Percentiles rank a stretch among this genome's conserved stretches.
Evolutionary conservation across 23 red algal genomes (phyloP).

Genomic region (Gracilaria caudata): DNA sequence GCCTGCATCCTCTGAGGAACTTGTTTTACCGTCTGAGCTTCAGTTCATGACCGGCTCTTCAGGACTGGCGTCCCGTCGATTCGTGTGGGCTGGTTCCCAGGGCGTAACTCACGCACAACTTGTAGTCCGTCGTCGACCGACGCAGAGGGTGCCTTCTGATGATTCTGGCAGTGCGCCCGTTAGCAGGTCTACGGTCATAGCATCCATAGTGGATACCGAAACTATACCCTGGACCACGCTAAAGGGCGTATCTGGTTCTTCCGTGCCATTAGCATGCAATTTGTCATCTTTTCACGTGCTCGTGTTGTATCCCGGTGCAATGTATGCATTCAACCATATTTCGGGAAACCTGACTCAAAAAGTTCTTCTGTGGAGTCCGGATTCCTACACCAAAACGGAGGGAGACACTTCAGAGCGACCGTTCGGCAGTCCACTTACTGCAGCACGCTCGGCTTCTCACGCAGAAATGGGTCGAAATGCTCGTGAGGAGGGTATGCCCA

Average conservation of each 20-base stretch:
- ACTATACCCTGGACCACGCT: conserved; percentile 44
- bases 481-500: not conserved
- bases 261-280: conserved; percentile 61
- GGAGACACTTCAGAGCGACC: not conserved
- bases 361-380: conserved; percentile 48
- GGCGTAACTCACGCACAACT: conserved; percentile 64
- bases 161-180: not conserved
- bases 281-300: conserved; percentile 61
- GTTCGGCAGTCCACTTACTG: not conserved
- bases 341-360: conserved; percentile 57
- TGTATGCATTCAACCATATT: conserved; percentile 79
- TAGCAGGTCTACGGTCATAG: conserved; percentile 45
- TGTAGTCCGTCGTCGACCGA: conserved; percentile 30
- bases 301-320: conserved; percentile 47
- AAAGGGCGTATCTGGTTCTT: conserved; percentile 27
- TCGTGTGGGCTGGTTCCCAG: conserved; percentile 53
- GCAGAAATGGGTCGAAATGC: not conserved
- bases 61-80: conserved; percentile 47
- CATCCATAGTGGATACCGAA: conserved; percentile 37
- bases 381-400: not conserved
- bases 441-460: not conserved
- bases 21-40: conserved; percentile 44
- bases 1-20: not conserved
- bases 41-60: conserved; percentile 69
- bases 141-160: not conserved